phyloP scores from a whole-genome alignment of 1,139 yeast species.

The Barnettozyma hawaiiensis region DNA sequence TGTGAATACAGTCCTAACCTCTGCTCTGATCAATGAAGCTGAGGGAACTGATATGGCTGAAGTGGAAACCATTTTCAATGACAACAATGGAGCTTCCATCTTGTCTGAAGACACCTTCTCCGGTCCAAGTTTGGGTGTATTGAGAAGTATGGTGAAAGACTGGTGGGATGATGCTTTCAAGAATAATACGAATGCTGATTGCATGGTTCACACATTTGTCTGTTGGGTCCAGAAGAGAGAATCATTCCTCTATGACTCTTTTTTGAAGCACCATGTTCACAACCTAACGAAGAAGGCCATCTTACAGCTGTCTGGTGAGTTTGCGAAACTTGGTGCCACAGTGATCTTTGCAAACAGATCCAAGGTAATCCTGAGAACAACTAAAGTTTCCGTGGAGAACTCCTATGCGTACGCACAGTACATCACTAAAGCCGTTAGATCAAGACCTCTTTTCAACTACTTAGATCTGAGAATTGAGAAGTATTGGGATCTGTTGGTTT shows the following conservation, averaged over 20 bases:
- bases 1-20: conserved; percentile 80
- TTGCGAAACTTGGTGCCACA: conserved; percentile 68
- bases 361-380: conserved; percentile 66
- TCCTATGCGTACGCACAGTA: conserved; percentile 94
- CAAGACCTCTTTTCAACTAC: conserved; percentile 77
- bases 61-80: conserved; percentile 36
- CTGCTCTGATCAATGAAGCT: conserved; percentile 79
- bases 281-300: conserved; percentile 81
- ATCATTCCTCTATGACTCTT: conserved; percentile 70
- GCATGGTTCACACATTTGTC: conserved; percentile 76
- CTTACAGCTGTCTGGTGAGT: conserved; percentile 75
- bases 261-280: conserved; percentile 81
- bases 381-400: conserved; percentile 74
- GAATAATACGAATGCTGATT: conserved; percentile 69
- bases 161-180: conserved; percentile 94
- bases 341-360: conserved; percentile 80
- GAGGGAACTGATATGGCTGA: conserved; percentile 82
- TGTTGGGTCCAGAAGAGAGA: conserved; percentile 81
- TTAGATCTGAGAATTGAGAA: conserved; percentile 67
- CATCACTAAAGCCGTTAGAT: conserved; percentile 69
- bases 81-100: conserved; percentile 44
- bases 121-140: conserved; percentile 63
- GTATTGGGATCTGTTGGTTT: conserved; percentile 86
- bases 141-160: conserved; percentile 69
- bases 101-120: conserved; percentile 77